Evolutionary conservation across 768 basidiomycete genomes (phyloP).

Genomic region (Tricholoma terreum): DNA sequence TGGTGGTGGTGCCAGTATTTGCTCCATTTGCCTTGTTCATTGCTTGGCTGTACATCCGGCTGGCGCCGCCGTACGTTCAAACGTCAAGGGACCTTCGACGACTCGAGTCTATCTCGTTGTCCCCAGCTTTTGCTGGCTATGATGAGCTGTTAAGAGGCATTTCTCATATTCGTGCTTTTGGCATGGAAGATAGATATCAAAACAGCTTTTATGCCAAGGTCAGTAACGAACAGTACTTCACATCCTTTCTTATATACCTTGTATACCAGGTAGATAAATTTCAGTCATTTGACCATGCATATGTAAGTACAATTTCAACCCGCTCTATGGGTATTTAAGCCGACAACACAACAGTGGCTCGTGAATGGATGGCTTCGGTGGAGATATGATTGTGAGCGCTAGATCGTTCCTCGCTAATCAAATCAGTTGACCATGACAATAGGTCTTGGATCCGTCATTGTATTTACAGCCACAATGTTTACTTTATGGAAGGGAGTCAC

Average conservation of each 20-base stretch:
- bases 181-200: conserved; percentile 67
- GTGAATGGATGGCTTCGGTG: conserved; percentile 68
- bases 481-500: conserved; percentile 55
- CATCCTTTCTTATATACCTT: conserved; percentile 34
- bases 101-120: conserved; percentile 62
- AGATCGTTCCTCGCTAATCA: neutral
- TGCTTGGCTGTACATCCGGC: conserved; percentile 63
- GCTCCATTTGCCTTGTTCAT: conserved; percentile 65
- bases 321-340: conserved; percentile 18
- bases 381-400: conserved; percentile 64
- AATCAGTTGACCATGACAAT: neutral
- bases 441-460: conserved; percentile 71
- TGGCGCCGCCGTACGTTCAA: conserved; percentile 58
- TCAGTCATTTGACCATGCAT: conserved; percentile 69
- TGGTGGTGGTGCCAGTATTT: conserved; percentile 61
- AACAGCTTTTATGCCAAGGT: conserved; percentile 59
- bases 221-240: neutral
- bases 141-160: conserved; percentile 69
- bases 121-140: conserved; percentile 71
- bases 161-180: conserved; percentile 66
- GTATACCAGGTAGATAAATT: conserved; percentile 56
- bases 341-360: conserved; percentile 46
- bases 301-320: conserved; percentile 42
- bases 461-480: conserved; percentile 66
- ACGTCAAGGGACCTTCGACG: conserved; percentile 67